Base-by-base conservation (phyloP, 495 filamentous ascomycete genomes). In the Penicillium dipodomyicola region DNA sequence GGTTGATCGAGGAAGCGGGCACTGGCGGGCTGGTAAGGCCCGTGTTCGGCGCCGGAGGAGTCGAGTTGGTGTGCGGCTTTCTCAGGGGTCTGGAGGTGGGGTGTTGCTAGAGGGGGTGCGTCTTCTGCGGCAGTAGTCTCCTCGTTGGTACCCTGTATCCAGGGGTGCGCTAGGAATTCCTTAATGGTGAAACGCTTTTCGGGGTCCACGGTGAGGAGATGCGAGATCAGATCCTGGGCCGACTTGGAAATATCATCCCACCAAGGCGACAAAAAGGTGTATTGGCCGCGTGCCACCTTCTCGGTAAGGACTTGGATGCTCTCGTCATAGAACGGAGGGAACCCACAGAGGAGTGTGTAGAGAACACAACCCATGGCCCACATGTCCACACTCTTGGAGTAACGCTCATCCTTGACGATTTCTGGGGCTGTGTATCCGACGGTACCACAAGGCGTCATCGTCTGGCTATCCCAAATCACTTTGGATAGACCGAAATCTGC, bases 321-420 rank as follows among this genome's bases (percentile, higher is more conserved):
- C 71, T 98, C 94, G 65, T 98, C 94, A 75, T 98, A 98, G 74
- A 98, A 98, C 5, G 94, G 94, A 15, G 94, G 94, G 75, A 98
- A 98, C 30, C 94, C 94, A 64, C 94, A 98, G 23, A 98, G 84
- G 5, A 98, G 77, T 0, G 94, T 98, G 72, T 98, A 98, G 17
- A 98, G 82, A 8, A 98, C 94, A 73, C 94, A 98, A 11, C 94
- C 94, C 37, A 98, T 72, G 12, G 94, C 94, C 94, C 94, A 98
- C 94, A 98, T 98, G 61, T 98, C 94, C 40, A 98, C 94, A 63
- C 91, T 92, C 78, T 97, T 98, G 7, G 94, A 97, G 66, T 98
- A 98, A 37, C 93, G 85, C 70, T 98, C 94, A 73, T 98, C 94
- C 73, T 97, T 97, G 51, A 98, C 94, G 49, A 98, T 98, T 71